Evolutionary conservation across 345 rosid genomes (phyloP).

Genomic region (Chamaenerion angustifolium): DNA sequence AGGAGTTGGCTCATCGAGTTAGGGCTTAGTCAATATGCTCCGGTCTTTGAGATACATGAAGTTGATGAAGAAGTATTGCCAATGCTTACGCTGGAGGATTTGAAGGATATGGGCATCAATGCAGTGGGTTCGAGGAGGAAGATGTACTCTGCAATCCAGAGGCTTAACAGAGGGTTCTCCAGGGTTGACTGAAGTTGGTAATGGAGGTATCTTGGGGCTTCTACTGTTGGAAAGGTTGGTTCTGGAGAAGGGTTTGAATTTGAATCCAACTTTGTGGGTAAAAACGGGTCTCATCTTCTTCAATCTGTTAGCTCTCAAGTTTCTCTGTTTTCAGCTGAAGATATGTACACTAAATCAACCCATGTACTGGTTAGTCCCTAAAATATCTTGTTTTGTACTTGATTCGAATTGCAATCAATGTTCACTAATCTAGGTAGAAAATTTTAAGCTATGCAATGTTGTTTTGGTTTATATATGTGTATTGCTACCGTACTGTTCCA

Average conservation of each 20-base stretch:
- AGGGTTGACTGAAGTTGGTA: slow-evolving; percentile 13
- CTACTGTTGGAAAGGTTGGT: too few relatives aligned
- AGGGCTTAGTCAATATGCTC: slow-evolving; percentile 57
- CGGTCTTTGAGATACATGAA: slow-evolving; percentile 63
- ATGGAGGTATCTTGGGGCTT: slow-evolving; percentile 1
- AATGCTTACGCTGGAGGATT: slow-evolving; percentile 60
- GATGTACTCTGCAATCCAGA: slow-evolving; percentile 50
- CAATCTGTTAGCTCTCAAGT: not conserved
- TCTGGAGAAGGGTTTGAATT: not conserved
- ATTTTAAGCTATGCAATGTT: too few relatives aligned
- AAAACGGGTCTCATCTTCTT: slow-evolving; percentile 1
- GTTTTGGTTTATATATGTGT: too few relatives aligned
- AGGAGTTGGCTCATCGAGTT: slow-evolving; percentile 46
- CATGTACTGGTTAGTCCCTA: too few relatives aligned
- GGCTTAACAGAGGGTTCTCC: slow-evolving; percentile 53
- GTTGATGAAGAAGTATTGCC: slow-evolving; percentile 67
- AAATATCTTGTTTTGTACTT: too few relatives aligned
- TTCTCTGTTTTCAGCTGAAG: not conserved
- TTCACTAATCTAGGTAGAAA: too few relatives aligned
- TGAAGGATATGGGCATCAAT: slow-evolving; percentile 69
- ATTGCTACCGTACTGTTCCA: too few relatives aligned
- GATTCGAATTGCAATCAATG: too few relatives aligned
- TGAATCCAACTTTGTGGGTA: not conserved
- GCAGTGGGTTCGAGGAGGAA: slow-evolving; percentile 73
- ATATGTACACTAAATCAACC: too few relatives aligned